A percentile compares a stretch with the other conserved stretches of the same genome.
Conservation (phyloP, 2,329 filamentous ascomycete species). For the Furcasterigmium sp. region DNA sequence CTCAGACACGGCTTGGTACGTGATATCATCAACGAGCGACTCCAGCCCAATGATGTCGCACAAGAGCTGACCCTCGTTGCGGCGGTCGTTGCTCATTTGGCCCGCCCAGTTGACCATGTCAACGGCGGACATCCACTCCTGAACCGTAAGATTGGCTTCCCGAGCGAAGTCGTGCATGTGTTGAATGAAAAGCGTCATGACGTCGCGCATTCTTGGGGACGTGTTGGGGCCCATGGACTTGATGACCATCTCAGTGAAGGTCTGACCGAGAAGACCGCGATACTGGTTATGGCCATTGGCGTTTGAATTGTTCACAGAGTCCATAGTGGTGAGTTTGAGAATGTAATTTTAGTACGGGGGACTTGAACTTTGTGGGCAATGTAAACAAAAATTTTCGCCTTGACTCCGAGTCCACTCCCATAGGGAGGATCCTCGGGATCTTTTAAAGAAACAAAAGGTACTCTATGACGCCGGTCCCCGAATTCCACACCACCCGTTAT, state of each 20-base stretch:
- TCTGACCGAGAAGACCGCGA: slow-evolving; percentile 23
- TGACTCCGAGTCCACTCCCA: too few species aligned
- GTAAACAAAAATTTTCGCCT: too few species aligned
- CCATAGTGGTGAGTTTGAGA: slow-evolving; percentile 2
- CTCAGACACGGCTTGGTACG: slow-evolving; percentile 55
- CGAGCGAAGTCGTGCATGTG: slow-evolving; percentile 80
- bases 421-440: too few species aligned
- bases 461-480: too few species aligned
- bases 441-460: too few species aligned
- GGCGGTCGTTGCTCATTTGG: slow-evolving; percentile 60
- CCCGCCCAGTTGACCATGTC: slow-evolving; percentile 55
- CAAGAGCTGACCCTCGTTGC: slow-evolving; percentile 70
- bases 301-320: slow-evolving; percentile 1
- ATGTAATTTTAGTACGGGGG: too few species aligned
- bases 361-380: too few species aligned
- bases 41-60: slow-evolving; percentile 72
- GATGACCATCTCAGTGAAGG: slow-evolving; percentile 70
- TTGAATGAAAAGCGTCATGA: slow-evolving; percentile 63
- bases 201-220: slow-evolving; percentile 59
- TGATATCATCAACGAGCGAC: slow-evolving; percentile 76
- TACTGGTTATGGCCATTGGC: slow-evolving; percentile 1
- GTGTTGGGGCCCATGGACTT: slow-evolving; percentile 69
- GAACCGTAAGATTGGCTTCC: slow-evolving; percentile 72
- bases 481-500: too few species aligned
- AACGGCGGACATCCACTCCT: slow-evolving; percentile 72